Conservation (phyloP, 179 eudicot genomes). For the Beta macrorhiza region DNA sequence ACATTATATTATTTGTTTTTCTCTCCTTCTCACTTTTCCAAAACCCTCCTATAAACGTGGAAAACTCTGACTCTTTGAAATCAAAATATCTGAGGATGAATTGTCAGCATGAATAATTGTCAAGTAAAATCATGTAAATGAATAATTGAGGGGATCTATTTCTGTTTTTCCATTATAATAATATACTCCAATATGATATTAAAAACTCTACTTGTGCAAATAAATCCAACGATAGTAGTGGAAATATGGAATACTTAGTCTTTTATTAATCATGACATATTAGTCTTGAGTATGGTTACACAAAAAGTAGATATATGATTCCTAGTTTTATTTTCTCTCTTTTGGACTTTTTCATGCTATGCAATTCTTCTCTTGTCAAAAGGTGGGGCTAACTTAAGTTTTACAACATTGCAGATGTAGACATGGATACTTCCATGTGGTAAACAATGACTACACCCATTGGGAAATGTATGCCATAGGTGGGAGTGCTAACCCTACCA, state of each 20-base stretch:
- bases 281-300: background rate
- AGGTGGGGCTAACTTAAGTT: conserved; percentile 15
- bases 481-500: conserved; percentile 79
- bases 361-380: background rate
- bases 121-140: too few relatives aligned
- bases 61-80: too few relatives aligned
- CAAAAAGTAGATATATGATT: background rate
- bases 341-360: background rate
- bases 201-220: too few relatives aligned
- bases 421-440: conserved; percentile 83
- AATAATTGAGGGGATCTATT: too few relatives aligned
- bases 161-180: too few relatives aligned
- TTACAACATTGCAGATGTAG: conserved; percentile 55
- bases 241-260: too few relatives aligned
- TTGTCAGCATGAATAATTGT: too few relatives aligned
- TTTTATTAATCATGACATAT: background rate
- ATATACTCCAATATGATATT: too few relatives aligned
- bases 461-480: conserved; percentile 90
- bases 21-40: too few relatives aligned
- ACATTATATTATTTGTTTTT: too few relatives aligned
- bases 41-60: too few relatives aligned
- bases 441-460: conserved; percentile 82
- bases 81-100: too few relatives aligned
- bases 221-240: background rate
- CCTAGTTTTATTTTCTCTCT: background rate